A percentile compares a stretch with the other conserved stretches of the same genome.
Evolutionary conservation across 805 yeast genomes (phyloP).

Genomic region (Monosporozyma aerobia): DNA sequence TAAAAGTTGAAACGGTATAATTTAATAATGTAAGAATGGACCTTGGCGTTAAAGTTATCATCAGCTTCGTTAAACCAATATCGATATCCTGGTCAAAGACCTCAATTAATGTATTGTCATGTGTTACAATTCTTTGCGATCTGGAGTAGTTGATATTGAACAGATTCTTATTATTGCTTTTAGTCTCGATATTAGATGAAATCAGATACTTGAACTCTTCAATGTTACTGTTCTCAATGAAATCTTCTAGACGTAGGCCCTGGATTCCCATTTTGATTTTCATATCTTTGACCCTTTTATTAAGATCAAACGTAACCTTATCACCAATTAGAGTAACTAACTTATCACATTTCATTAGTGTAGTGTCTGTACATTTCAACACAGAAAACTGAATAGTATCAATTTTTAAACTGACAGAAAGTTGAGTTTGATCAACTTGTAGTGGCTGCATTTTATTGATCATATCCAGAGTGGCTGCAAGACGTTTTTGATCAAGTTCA

Average conservation of each 20-base stretch:
- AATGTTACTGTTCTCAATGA: constrained; percentile 49
- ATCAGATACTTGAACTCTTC: constrained; percentile 59
- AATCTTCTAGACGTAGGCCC: constrained; percentile 66
- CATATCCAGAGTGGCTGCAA: constrained; percentile 11
- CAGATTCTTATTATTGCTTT: constrained; percentile 30
- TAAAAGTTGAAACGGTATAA: constrained; percentile 76
- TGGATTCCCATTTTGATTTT: constrained; percentile 53
- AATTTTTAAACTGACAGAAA: constrained; percentile 68
- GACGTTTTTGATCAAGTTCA: constrained; percentile 20
- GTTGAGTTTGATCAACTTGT: constrained; percentile 47
- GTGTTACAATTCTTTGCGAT: constrained; percentile 48
- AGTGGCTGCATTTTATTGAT: constrained; percentile 36
- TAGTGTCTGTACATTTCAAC: constrained; percentile 56
- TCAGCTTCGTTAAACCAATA: constrained; percentile 68
- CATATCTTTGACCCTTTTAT: constrained; percentile 51
- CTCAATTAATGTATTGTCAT: constrained; percentile 43
- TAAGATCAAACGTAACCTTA: constrained; percentile 49
- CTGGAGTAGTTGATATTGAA: constrained; percentile 53
- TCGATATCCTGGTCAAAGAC: constrained; percentile 70
- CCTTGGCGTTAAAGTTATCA: constrained; percentile 64
- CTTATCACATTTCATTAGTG: constrained; percentile 51
- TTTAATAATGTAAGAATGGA: constrained; percentile 72
- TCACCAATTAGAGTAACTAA: constrained; percentile 69
- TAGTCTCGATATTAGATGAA: constrained; percentile 40
- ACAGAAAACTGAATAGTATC: constrained; percentile 53